phyloP scores from a whole-genome alignment of 805 yeast genomes.

The Alloascoidea hylecoeti region DNA sequence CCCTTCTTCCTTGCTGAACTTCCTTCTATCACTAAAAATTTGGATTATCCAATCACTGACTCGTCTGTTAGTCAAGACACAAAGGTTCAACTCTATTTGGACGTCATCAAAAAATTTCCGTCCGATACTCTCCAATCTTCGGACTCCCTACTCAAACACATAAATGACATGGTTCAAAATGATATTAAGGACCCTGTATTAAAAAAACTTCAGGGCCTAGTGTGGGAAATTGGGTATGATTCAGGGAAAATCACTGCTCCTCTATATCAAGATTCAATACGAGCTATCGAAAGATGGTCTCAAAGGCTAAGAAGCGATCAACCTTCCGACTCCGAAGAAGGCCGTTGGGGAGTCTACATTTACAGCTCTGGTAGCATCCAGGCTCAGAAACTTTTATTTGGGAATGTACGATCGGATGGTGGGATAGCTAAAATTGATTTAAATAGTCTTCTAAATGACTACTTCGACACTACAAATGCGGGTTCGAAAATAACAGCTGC shows the following conservation, averaged over 20 bases:
- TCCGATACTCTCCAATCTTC: conserved; percentile 13
- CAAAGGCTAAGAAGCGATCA: conserved; percentile 2
- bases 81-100: conserved; percentile 17
- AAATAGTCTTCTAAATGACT: conserved; percentile 40
- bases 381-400: conserved; percentile 72
- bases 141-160: conserved; percentile 27
- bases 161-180: conserved; percentile 36
- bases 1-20: conserved; percentile 55
- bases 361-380: conserved; percentile 84
- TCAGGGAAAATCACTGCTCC: conserved; percentile 72
- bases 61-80: not conserved
- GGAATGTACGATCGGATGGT: conserved; percentile 9
- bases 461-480: conserved; percentile 75
- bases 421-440: conserved; percentile 25
- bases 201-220: conserved; percentile 68
- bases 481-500: conserved; percentile 49
- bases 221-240: conserved; percentile 74
- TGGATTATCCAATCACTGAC: conserved; percentile 8
- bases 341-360: conserved; percentile 30
- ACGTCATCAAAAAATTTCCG: conserved; percentile 30
- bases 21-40: conserved; percentile 23
- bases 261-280: conserved; percentile 57
- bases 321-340: not conserved
- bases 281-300: conserved; percentile 31
- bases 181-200: conserved; percentile 71